Base-by-base conservation (phyloP, 768 basidiomycete genomes). In the Jaapia argillacea region DNA sequence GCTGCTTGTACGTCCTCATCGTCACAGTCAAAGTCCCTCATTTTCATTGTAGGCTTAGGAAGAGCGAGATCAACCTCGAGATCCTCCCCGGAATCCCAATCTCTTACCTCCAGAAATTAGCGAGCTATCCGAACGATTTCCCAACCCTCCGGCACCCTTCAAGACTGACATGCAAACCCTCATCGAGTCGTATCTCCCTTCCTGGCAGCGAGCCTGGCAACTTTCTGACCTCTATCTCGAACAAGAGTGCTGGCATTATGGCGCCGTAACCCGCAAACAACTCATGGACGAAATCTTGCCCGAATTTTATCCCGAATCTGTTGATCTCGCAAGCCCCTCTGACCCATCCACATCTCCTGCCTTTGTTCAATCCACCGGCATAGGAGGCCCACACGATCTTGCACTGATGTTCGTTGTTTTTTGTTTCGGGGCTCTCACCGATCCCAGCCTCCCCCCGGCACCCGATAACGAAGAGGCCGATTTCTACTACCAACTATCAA, bases 221-320 rank as follows among this genome's bases (percentile, higher is more conserved):
- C 67, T 87, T 25, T 72, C 70, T 50, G 71, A 77, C n/a, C 66
- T 83, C 10, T 87, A 86, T 57, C 70, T 85, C 31, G 78, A 79
- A n/a, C 78, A 82, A 53, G 81, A 83, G 2, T 79, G 81, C 0
- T 87, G 85, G 85, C 84, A 85, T 55, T 85, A 83, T 45, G 79
- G 82, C 18, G 78, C 82, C 2, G 74, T 86, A 27, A 78, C 78
- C 2, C 65, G 68, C 36, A 65, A 64, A 13, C 83, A 87, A 48
- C 59, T 83, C 6, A 58, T 74, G n/a, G 75, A 81, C 44, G 79
- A 82, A 46, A 59, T 76, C 14, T 61, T 83, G n/a, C 81, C 81
- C 13, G 50, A 74, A 35, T 82, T 77, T 76, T 84, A 80, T 46
- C 58, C 58, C n/a, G 78, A 73, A 49, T 73, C 71, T 3, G 57